Percentiles rank a stretch among this genome's conserved stretches.
These are phyloP conservation scores for Hypoxylon rubiginosum DNA, from an alignment of 2,329 filamentous ascomycete species.

Conservation along the genomic window DNA sequence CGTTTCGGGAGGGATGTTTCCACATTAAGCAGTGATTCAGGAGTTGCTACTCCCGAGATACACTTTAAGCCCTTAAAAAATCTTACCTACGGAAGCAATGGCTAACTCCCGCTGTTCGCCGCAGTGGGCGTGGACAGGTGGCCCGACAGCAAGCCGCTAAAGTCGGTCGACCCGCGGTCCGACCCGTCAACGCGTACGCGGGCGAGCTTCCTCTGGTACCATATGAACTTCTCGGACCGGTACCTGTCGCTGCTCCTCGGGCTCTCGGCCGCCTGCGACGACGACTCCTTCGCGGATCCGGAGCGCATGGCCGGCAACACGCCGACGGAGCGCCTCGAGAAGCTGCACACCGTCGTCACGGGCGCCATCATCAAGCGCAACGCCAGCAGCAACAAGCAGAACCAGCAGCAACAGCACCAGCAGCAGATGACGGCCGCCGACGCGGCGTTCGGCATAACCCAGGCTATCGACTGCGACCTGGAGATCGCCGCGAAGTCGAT, in stretches of 20 bases:
- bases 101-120: not conserved
- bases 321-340: constrained; percentile 60
- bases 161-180: constrained; percentile 56
- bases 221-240: constrained; percentile 64
- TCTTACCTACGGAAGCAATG: not conserved
- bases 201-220: constrained; percentile 60
- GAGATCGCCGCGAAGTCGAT: constrained; percentile 59
- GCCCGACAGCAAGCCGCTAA: constrained; percentile 51
- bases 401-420: not conserved
- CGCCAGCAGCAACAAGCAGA: constrained; percentile 48
- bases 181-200: constrained; percentile 50
- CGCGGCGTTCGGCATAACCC: constrained; percentile 57
- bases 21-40: not conserved
- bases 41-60: not conserved
- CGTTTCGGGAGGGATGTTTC: too few species aligned
- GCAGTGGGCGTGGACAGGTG: constrained; percentile 59
- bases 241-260: constrained; percentile 66
- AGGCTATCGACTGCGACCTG: constrained; percentile 63
- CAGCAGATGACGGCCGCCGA: constrained; percentile 18
- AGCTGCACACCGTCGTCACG: constrained; percentile 58
- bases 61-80: not conserved
- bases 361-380: constrained; percentile 65
- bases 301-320: constrained; percentile 50
- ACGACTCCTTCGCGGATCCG: constrained; percentile 56
- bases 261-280: constrained; percentile 59